Conservation (phyloP, 23 red algal species). For the Cyanidiococcus yangmingshanensis region DNA sequence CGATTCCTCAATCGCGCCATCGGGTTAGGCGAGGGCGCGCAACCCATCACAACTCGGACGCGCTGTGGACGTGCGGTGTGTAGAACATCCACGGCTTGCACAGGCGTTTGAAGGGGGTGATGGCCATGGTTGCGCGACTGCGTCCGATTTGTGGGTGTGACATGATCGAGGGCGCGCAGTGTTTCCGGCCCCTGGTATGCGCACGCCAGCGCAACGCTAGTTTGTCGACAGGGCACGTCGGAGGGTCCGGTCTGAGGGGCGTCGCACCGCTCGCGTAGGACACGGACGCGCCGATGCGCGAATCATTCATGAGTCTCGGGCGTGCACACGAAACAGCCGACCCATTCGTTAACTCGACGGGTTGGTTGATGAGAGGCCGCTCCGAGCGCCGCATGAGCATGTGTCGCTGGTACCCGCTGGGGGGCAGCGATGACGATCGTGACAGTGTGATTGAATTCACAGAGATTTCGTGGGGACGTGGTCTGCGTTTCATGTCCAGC, state of each 20-base stretch:
- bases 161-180: not conserved
- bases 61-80: not conserved
- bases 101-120: too few relatives aligned
- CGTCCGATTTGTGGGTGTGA: not conserved
- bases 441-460: not conserved
- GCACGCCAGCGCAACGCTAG: not conserved
- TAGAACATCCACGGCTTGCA: too few relatives aligned
- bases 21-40: not conserved
- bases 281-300: not conserved
- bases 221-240: not conserved
- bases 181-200: not conserved
- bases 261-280: not conserved
- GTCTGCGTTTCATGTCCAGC: not conserved
- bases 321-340: not conserved
- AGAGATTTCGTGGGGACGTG: constrained; percentile 13
- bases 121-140: too few relatives aligned
- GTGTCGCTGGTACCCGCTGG: constrained; percentile 18
- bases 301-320: not conserved
- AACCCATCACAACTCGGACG: not conserved
- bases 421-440: constrained; percentile 18
- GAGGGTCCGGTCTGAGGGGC: not conserved
- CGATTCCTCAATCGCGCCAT: not conserved
- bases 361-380: too few relatives aligned
- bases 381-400: not conserved
- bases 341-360: too few relatives aligned